phyloP scores from a whole-genome alignment of 2,329 filamentous ascomycete species.

The Venturia nashicola region DNA sequence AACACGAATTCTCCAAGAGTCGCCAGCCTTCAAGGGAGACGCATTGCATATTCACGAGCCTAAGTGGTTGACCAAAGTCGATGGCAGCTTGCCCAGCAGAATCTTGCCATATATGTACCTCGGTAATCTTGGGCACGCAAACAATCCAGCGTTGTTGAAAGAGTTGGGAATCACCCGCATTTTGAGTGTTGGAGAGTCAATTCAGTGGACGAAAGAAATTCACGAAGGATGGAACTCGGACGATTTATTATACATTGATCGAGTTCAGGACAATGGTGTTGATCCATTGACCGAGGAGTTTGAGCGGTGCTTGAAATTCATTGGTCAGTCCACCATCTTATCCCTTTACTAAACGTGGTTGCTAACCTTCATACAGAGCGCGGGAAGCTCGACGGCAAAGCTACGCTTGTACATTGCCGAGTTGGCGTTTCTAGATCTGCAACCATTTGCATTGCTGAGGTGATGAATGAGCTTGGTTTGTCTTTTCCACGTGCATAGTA shows the following conservation, averaged over 20 bases:
- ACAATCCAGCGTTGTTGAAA: conserved; percentile 73
- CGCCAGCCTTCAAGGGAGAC: conserved; percentile 36
- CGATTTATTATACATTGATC: conserved; percentile 69
- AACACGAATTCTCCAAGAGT: conserved; percentile 59
- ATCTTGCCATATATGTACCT: conserved; percentile 92
- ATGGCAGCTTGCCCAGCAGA: conserved; percentile 82
- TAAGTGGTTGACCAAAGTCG: conserved; percentile 68
- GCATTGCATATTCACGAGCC: conserved; percentile 39
- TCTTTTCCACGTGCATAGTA: conserved; percentile 85
- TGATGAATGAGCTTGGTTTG: conserved; percentile 71
- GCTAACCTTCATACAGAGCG: conserved; percentile 44
- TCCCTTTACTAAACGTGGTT: background rate
- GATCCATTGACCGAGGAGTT: conserved; percentile 84
- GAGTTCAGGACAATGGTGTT: conserved; percentile 93
- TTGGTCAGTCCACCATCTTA: conserved; percentile 49
- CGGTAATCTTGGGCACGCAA: conserved; percentile 84
- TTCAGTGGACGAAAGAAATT: conserved; percentile 48
- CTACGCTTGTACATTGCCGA: conserved; percentile 89
- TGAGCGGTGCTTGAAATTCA: conserved; percentile 75
- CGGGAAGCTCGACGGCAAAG: conserved; percentile 62
- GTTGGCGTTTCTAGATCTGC: conserved; percentile 92
- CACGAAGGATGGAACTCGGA: conserved; percentile 53
- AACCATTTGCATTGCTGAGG: conserved; percentile 97
- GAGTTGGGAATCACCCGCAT: conserved; percentile 77
- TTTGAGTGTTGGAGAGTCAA: conserved; percentile 80